A percentile compares a stretch with the other conserved stretches of the same genome.
These are phyloP conservation scores for Tuber borchii DNA, from an alignment of 495 filamentous ascomycete genomes.

Conservation along the genomic window DNA sequence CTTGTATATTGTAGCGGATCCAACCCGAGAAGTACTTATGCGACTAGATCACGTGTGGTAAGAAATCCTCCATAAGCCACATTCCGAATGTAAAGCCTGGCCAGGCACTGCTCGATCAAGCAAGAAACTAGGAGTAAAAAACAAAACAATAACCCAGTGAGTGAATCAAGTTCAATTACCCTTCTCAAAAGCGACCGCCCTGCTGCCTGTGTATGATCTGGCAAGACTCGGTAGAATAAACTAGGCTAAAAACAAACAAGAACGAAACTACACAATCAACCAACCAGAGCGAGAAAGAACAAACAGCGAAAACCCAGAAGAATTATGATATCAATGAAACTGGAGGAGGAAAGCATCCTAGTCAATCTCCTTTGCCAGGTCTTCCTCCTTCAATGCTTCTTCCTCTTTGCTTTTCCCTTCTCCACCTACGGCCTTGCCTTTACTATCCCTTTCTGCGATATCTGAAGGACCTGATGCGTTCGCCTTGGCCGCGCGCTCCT, in stretches of 20 bases:
- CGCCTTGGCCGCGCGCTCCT: constrained; percentile 41
- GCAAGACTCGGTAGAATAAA: not conserved
- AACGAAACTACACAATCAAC: not conserved
- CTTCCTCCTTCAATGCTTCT: constrained; percentile 21
- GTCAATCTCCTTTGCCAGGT: constrained; percentile 22
- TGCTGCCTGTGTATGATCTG: not conserved
- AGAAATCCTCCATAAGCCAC: not conserved
- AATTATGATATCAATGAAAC: not conserved
- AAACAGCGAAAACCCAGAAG: not conserved
- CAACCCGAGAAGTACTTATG: not conserved
- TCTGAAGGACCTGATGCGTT: constrained; percentile 22
- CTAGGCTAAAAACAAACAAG: not conserved
- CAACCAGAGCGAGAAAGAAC: not conserved
- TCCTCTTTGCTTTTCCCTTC: constrained; percentile 22
- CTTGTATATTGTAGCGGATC: not conserved
- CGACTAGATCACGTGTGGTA: not conserved
- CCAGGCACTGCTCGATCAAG: not conserved
- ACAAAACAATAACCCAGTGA: not conserved
- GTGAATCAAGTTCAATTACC: not conserved
- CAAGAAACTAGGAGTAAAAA: not conserved
- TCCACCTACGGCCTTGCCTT: not conserved
- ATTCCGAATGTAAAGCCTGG: not conserved
- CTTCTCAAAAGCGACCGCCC: not conserved
- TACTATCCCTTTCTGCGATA: constrained; percentile 18
- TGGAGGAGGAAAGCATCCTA: not conserved